phyloP scores from a whole-genome alignment of 1,284 basidiomycete species.

The Marasmius oreades region DNA sequence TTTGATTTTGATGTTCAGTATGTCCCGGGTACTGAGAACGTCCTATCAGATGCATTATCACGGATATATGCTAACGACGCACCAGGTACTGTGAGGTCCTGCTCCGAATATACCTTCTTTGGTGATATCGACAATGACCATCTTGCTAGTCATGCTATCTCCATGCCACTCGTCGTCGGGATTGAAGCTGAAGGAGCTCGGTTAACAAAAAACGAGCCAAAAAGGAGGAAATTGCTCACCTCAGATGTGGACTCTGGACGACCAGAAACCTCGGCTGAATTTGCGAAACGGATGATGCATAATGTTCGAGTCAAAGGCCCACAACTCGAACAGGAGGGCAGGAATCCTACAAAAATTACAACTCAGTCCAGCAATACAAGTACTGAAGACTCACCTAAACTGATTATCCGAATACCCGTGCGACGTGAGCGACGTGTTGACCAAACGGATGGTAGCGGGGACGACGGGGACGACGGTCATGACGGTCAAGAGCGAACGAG shows the following conservation, averaged over 20 bases:
- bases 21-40: not conserved
- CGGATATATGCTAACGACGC: not conserved
- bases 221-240: not conserved
- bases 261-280: not conserved
- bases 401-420: no score
- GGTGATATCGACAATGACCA: slow-evolving; percentile 4
- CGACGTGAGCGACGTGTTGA: no score
- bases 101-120: not conserved
- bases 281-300: not conserved
- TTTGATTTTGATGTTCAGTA: not conserved
- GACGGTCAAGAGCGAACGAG: no score
- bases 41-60: not conserved
- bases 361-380: no score
- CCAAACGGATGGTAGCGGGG: no score
- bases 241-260: not conserved
- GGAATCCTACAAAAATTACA: no score
- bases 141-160: not conserved
- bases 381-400: not conserved
- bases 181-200: no score
- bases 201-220: no score
- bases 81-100: not conserved
- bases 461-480: no score
- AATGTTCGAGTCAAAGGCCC: not conserved
- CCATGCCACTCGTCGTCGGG: slow-evolving; percentile 10
- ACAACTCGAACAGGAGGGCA: slow-evolving; percentile 3